Evolutionary conservation across 257 asterid species (phyloP).

Genomic region (Fraxinus excelsior): DNA sequence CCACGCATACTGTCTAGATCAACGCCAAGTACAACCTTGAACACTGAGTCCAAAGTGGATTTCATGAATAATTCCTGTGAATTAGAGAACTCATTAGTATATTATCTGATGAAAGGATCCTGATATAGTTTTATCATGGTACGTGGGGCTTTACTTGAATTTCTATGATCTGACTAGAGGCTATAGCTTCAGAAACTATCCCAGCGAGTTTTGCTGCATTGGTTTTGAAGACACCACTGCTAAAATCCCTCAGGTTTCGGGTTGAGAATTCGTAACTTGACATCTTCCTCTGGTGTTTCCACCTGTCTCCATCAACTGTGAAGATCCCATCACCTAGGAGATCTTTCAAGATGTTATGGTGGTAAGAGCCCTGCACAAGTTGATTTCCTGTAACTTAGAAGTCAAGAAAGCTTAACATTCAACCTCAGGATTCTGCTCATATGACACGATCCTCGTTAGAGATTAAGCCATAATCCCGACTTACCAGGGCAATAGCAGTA

Average conservation of each 20-base stretch:
- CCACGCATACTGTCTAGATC: slow-evolving; percentile 56
- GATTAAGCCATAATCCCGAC: background rate
- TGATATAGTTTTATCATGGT: background rate
- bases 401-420: background rate
- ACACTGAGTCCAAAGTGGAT: slow-evolving; percentile 53
- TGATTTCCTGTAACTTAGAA: background rate
- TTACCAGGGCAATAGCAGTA: background rate
- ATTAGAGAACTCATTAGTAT: background rate
- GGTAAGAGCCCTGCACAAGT: slow-evolving; percentile 35
- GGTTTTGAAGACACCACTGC: slow-evolving; percentile 38
- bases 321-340: slow-evolving; percentile 52
- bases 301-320: slow-evolving; percentile 49
- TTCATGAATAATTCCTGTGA: slow-evolving; percentile 51
- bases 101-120: background rate
- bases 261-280: slow-evolving; percentile 52
- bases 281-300: slow-evolving; percentile 46
- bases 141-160: slow-evolving; percentile 16
- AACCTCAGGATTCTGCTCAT: background rate
- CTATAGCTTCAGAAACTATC: slow-evolving; percentile 29
- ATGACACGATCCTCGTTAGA: background rate
- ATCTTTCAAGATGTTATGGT: slow-evolving; percentile 38
- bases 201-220: slow-evolving; percentile 40
- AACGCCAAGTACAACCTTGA: slow-evolving; percentile 57
- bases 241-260: slow-evolving; percentile 42
- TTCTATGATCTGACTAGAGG: slow-evolving; percentile 29